A percentile compares a stretch with the other conserved stretches of the same genome.
Conservation (phyloP, 179 eudicot species). For the Amaranthus tricolor region DNA sequence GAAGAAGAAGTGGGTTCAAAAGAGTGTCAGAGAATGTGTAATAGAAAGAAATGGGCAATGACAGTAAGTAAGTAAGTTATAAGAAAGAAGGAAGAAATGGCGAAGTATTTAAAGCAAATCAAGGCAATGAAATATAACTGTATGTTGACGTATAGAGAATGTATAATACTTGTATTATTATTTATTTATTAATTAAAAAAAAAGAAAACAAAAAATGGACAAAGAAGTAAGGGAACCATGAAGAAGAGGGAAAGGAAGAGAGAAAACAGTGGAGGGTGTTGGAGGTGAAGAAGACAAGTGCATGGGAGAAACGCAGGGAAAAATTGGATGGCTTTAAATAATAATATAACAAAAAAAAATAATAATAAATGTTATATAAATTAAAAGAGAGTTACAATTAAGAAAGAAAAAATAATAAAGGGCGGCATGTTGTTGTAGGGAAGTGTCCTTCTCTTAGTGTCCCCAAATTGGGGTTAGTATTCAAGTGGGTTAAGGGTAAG, state of each 20-base stretch:
- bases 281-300: constrained; percentile 39
- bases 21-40: constrained; percentile 14
- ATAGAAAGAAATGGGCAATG: constrained; percentile 29
- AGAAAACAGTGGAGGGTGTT: constrained; percentile 28
- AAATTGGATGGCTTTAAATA: constrained; percentile 23
- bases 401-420: background rate
- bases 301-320: constrained; percentile 32
- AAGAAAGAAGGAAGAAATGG: background rate
- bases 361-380: background rate
- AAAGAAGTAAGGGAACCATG: constrained; percentile 27
- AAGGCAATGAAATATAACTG: too few relatives aligned
- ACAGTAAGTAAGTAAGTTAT: background rate
- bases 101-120: constrained; percentile 7
- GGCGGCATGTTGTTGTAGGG: constrained; percentile 19
- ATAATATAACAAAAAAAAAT: background rate
- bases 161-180: background rate
- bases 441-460: constrained; percentile 33
- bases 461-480: constrained; percentile 34
- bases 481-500: constrained; percentile 34
- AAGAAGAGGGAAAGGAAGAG: constrained; percentile 23
- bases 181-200: background rate
- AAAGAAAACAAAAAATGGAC: constrained; percentile 16
- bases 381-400: too few relatives aligned
- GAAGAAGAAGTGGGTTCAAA: background rate
- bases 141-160: background rate